Base-by-base conservation (phyloP, 2,329 filamentous ascomycete species). In the Penicillium concentricum region DNA sequence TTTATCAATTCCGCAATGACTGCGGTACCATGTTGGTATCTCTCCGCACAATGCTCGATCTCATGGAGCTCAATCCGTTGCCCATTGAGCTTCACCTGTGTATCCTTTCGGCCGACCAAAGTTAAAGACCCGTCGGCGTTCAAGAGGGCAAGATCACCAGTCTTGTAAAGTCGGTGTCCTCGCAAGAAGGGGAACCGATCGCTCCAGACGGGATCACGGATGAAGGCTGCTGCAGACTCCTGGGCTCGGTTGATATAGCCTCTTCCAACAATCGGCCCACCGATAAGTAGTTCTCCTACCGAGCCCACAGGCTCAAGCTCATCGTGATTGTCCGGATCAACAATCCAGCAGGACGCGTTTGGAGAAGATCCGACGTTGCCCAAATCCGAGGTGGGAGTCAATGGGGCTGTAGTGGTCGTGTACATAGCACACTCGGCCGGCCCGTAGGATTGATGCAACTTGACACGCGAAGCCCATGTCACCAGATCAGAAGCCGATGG, bases 41-140 rank as follows among this genome's bases (percentile, higher is more conserved):
- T 18, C 10, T 34, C 34, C 2, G 26, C 49, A 69, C 37, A 42
- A 54, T 67, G 58, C 49, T 75, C 72, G 24, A 75, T 61, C 55
- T 73, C 71, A 6, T 64, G 67, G 2, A 72, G 60, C 48, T 75
- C 73, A 15, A 75, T 60, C 8, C 73, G 62, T 42, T 74, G 72
- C 2, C 73, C 73, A 24, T 67, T 62, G 4, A 75, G 28, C 46
- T 75, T 74, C 22, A 74, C 67, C 59, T 75, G 73, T 5, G 28
- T 57, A 39, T 74, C 73, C 37, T 67, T 70, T 37, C 73, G 63
- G 7, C 73, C 71, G 15, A 72, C 57, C 42, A 71, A 74, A 16
- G 59, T 48, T 7, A 72, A 61, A 6, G 60, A 64, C 6, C 70
- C 70, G 47, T 72, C 67, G 1, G 62, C 54, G 38, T 70, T 64